Percentiles rank a stretch among this genome's conserved stretches.
These are phyloP conservation scores for sunflower (Helianthus annuus) DNA, from an alignment of 129 eudicot genomes.

Conservation along the genomic window HanXRQr2.0-SUNRISE NC_035435.2:163096316-163096815, in stretches of 20 bases:
- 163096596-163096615: constrained; percentile 1
- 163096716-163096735: constrained; percentile 4
- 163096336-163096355: constrained; percentile 25
- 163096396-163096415: constrained; percentile 23
- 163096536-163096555: background rate
- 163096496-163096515: background rate
- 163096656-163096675: constrained; percentile 16
- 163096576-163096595: background rate
- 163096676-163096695: background rate
- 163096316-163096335: constrained; percentile 34
- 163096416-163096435: constrained; percentile 11
- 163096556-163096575: background rate
- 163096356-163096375: constrained; percentile 31
- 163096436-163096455: constrained; percentile 1
- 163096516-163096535: constrained; percentile 7
- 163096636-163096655: constrained; percentile 1
- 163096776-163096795: background rate
- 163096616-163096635: constrained; percentile 9
- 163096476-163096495: background rate
- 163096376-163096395: constrained; percentile 23
- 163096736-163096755: background rate
- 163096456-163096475: background rate
- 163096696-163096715: background rate
- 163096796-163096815: background rate
- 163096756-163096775: constrained; percentile 4